Evolutionary conservation across 73 alveolate species (phyloP), one percentile per base, ranked within the genome.

Genomic region (Paramecium sexaurelia): DNA sequence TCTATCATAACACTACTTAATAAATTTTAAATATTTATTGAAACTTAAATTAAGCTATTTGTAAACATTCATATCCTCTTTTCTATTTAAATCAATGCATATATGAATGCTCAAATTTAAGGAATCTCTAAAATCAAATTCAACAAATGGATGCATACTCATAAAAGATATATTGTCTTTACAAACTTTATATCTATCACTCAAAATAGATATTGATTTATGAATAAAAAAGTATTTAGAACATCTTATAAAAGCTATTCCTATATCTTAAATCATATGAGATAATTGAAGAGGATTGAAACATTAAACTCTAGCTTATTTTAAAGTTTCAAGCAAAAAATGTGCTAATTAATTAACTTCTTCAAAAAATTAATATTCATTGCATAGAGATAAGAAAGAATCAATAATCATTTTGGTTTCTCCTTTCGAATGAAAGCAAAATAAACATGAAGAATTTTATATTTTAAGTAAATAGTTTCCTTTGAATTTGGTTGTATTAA

Each of bases 201-300:
- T 19, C 7, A 78, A 33, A 19, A 43, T 45, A 7, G 45, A 56
- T 41, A 45, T 45, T 7, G 43, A 22, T 43, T 78, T 78, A 17
- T 78, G 47, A 24, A 78, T 78, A 24, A 78, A 78, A 13, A 78
- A 37, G 24, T 78, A 78, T 78, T 78, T 78, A 39, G 90, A 78
- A 78, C 90, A 78, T 78, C 90, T 37, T 2, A 78, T 78, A 33
- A 78, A 78, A 0, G 90, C 90, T 22, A 43, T 78, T 19, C 90
- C 90, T 36, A 78, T 78, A 43, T 78, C 90, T 78, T 78, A 13
- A 40, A 78, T 78, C 90, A 78, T 78, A 24, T 78, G 90, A 24
- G 90, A 78, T 6, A 78, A 5, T 24, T 78, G 7, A 6, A 78
- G 22, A 17, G 90, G 90, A 78, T 32, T 43, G 19, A 78, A 78